A percentile compares a stretch with the other conserved stretches of the same genome.
Evolutionary conservation across 805 yeast genomes (phyloP).

Genomic region (Metschnikowia picachoensis): DNA sequence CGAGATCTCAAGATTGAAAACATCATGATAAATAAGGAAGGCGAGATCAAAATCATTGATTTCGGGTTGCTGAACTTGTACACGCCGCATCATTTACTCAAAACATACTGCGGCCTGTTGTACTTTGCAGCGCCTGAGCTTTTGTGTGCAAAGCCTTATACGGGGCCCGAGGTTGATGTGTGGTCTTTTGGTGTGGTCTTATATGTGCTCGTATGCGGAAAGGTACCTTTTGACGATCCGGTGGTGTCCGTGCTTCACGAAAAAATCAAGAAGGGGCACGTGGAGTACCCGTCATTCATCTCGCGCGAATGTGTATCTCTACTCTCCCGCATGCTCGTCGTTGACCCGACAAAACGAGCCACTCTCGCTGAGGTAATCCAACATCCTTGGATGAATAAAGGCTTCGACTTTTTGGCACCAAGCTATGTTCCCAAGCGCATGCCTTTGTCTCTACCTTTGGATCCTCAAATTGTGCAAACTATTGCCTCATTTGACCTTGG

Average conservation of each 20-base stretch:
- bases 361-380: conserved; percentile 68
- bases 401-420: conserved; percentile 70
- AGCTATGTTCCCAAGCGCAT: conserved; percentile 72
- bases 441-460: conserved; percentile 71
- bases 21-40: conserved; percentile 88
- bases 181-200: conserved; percentile 98
- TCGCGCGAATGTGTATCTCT: conserved; percentile 78
- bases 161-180: conserved; percentile 96
- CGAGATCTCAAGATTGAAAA: conserved; percentile 96
- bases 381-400: conserved; percentile 95
- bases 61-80: conserved; percentile 91
- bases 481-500: conserved; percentile 81
- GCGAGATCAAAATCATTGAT: conserved; percentile 93
- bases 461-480: conserved; percentile 61
- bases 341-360: conserved; percentile 80
- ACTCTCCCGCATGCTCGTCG: conserved; percentile 85
- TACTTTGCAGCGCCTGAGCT: conserved; percentile 99
- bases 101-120: conserved; percentile 94
- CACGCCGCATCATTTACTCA: conserved; percentile 64
- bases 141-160: conserved; percentile 84
- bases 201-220: conserved; percentile 94
- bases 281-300: conserved; percentile 83
- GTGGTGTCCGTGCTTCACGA: conserved; percentile 88
- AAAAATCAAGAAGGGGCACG: conserved; percentile 86
- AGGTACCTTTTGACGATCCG: conserved; percentile 97